A percentile compares a stretch with the other conserved stretches of the same genome.
Conservation (phyloP, 192 early-diverging fungal genomes). For the Phlyctochytrium arcticum region DNA sequence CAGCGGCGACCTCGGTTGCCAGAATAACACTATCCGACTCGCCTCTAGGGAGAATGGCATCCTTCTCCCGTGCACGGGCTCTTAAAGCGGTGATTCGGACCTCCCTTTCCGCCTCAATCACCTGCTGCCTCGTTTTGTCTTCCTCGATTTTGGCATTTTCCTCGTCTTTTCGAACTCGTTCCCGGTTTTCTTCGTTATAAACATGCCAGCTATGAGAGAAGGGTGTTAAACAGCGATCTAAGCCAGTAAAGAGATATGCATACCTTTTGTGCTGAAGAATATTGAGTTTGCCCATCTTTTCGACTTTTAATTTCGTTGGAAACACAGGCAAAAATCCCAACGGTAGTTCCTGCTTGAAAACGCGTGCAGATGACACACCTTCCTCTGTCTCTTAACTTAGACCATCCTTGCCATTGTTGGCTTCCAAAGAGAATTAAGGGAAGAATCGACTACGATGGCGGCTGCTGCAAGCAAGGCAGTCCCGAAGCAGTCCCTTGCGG, state of each 20-base stretch:
- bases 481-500: neutral
- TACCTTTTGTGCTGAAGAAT: conserved; percentile 69
- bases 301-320: too few relatives aligned
- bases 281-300: conserved; percentile 43
- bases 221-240: neutral
- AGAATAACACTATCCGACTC: too few relatives aligned
- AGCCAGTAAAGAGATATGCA: neutral
- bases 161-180: conserved; percentile 64
- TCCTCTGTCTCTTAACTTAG: too few relatives aligned
- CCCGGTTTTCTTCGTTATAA: conserved; percentile 67
- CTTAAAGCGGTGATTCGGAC: conserved; percentile 51
- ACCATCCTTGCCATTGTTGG: too few relatives aligned
- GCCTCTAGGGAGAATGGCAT: too few relatives aligned
- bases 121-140: conserved; percentile 43
- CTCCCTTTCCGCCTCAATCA: conserved; percentile 59
- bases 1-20: neutral
- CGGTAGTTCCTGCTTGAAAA: too few relatives aligned
- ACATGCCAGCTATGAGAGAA: conserved; percentile 63
- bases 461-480: too few relatives aligned
- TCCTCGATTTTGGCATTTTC: conserved; percentile 60
- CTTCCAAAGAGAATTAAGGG: too few relatives aligned
- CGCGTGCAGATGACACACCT: too few relatives aligned
- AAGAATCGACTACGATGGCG: too few relatives aligned
- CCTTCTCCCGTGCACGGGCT: conserved; percentile 30
- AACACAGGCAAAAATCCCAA: too few relatives aligned